Percentiles rank a stretch among this genome's conserved stretches.
Conservation (phyloP, 2,329 filamentous ascomycete genomes). For the Calonectria fujianensis region DNA sequence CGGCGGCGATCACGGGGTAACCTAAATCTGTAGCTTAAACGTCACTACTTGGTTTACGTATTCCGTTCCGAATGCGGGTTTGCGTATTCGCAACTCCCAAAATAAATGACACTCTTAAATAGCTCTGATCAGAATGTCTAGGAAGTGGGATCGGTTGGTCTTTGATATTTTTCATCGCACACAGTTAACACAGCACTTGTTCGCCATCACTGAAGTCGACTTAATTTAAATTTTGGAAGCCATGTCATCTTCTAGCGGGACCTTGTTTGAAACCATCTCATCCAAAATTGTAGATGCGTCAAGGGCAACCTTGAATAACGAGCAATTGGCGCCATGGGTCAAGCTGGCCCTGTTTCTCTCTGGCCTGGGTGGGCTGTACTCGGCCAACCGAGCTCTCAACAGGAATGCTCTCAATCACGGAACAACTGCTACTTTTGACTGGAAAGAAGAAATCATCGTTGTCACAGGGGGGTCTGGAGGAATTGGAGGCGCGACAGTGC, state of each 20-base stretch:
- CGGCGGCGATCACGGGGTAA: not conserved
- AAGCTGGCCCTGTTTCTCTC: not conserved
- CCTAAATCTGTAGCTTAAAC: not conserved
- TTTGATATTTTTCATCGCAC: not conserved
- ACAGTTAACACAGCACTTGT: not conserved
- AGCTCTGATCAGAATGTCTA: not conserved
- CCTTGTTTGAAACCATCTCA: not conserved
- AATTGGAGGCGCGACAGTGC: not conserved
- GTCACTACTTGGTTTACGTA: not conserved
- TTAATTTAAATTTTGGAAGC: not conserved
- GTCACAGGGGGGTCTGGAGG: conserved; percentile 1
- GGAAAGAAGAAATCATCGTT: not conserved
- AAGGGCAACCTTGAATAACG: not conserved
- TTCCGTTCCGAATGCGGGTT: not conserved
- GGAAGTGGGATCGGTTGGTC: not conserved
- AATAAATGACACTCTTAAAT: not conserved
- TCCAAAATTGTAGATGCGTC: not conserved
- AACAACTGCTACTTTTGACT: not conserved
- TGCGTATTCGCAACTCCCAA: not conserved
- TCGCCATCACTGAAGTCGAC: not conserved
- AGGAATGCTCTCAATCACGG: not conserved
- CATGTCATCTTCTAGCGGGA: not conserved
- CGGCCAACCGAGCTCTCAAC: not conserved
- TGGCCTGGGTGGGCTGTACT: not conserved
- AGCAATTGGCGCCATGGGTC: not conserved